Evolutionary conservation across 2,329 filamentous ascomycete species (phyloP), one percentile per base, ranked within the genome.

Genomic region (Arthrobotrys sphaeroides): DNA sequence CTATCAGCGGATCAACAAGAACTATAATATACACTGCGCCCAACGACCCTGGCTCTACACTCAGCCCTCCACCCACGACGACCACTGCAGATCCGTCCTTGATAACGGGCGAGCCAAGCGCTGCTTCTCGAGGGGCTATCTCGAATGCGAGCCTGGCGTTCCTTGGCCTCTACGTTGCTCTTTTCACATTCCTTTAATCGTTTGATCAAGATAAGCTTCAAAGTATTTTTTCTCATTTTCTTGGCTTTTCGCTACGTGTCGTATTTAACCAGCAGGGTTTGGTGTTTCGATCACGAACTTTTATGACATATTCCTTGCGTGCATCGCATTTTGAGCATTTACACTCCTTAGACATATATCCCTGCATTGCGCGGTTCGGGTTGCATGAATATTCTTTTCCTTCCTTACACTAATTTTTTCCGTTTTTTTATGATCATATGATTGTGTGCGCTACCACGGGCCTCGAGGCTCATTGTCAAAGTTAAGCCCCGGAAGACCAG

Each of bases 11-110:
- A 38, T 55, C 55, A 13, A 74, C 70, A 45, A 55, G 55, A 28
- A 74, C 70, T 13, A 38, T 74, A 7, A 10, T 74, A 9, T 74
- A 68, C 28, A 74, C 70, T 1, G 53, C 53, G 38, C 70, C 70
- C 2, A 64, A 68, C 28, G 70, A 68, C 24, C 62, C 70, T 9
- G 70, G 62, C 3, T 74, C 70, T 4, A 74, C 62, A 1, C 28
- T 68, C 2, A 43, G 18, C 3, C 24, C 62, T 2, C 13, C 31
- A 36, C 10, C 38, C 0, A 53, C 69, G 9, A 45, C 55, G 5
- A 60, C 55, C 16, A 40, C 53, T 5, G 55, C 64, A 24, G 40
- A 68, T 38, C 70, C 70, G 12, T 74, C 70, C 5, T 16, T 74
- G 3, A 74, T 74, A 57, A 74, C 70, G 2, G 57, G 57, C 22